phyloP scores from a whole-genome alignment of 2,329 filamentous ascomycete genomes.

The Aureobasidium sp. region DNA sequence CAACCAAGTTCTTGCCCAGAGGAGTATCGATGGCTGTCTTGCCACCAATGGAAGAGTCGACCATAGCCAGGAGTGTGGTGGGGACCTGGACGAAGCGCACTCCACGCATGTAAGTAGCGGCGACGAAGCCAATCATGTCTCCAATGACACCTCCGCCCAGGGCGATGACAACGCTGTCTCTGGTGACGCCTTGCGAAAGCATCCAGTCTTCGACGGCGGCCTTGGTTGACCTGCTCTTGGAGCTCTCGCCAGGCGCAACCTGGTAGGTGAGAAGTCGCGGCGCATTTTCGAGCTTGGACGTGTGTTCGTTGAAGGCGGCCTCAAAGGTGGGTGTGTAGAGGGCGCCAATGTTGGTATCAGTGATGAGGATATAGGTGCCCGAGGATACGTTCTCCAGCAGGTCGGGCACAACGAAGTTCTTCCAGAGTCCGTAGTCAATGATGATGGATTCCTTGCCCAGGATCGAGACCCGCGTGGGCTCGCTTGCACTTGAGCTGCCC shows the following conservation, averaged over 20 bases:
- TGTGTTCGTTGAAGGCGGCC: slow-evolving; percentile 48
- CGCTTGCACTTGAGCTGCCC: slow-evolving; percentile 7
- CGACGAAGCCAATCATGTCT: slow-evolving; percentile 95
- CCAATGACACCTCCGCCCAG: slow-evolving; percentile 95
- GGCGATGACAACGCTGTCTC: slow-evolving; percentile 90
- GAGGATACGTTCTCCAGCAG: slow-evolving; percentile 68
- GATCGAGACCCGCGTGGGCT: slow-evolving; percentile 61
- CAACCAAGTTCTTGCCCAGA: slow-evolving; percentile 90
- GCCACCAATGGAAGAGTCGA: slow-evolving; percentile 95
- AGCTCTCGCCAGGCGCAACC: slow-evolving; percentile 85
- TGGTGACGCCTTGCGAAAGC: slow-evolving; percentile 80
- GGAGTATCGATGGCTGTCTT: slow-evolving; percentile 98
- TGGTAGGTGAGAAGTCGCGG: slow-evolving; percentile 70
- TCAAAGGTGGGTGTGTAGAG: slow-evolving; percentile 75
- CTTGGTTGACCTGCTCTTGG: slow-evolving; percentile 89
- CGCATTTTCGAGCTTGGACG: slow-evolving; percentile 37
- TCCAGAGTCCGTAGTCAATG: slow-evolving; percentile 86
- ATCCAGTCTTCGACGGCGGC: slow-evolving; percentile 97
- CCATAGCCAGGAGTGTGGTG: slow-evolving; percentile 91
- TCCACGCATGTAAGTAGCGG: slow-evolving; percentile 96
- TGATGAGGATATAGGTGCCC: slow-evolving; percentile 92
- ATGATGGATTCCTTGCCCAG: slow-evolving; percentile 85
- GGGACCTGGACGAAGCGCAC: slow-evolving; percentile 95
- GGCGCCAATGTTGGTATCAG: slow-evolving; percentile 82
- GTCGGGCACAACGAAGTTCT: slow-evolving; percentile 70